Conservation (phyloP, 768 basidiomycete genomes). For the Suillus lakei region DNA sequence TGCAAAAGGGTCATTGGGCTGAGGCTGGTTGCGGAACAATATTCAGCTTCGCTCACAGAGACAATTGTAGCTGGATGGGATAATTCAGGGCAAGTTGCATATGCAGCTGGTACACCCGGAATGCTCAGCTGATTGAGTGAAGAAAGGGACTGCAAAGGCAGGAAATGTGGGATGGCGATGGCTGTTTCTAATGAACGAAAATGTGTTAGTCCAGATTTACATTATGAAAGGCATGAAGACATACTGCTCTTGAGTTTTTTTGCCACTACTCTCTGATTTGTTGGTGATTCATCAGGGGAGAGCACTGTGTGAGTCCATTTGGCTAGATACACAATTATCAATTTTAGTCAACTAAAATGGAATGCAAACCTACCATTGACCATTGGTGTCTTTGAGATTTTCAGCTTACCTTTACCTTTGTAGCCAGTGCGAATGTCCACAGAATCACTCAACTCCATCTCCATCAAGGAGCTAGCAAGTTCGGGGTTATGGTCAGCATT, state of each 20-base stretch:
- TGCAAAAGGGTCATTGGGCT: neutral
- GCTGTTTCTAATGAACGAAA: neutral
- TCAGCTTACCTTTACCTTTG: neutral
- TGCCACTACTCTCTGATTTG: neutral
- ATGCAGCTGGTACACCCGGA: neutral
- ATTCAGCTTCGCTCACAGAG: neutral
- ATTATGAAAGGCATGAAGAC: neutral
- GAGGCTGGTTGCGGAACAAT: neutral
- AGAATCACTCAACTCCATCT: neutral
- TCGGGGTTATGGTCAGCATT: neutral
- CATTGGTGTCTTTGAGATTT: neutral
- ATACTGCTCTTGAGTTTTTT: neutral
- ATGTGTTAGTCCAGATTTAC: neutral
- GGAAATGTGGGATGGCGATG: neutral
- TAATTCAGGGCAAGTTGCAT: neutral
- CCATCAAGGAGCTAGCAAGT: conserved; percentile 1
- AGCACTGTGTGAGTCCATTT: neutral
- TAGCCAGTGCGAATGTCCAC: neutral
- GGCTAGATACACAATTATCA: neutral
- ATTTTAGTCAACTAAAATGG: neutral
- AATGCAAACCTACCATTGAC: neutral
- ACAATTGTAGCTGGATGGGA: neutral
- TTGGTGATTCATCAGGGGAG: neutral
- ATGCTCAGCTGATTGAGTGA: neutral
- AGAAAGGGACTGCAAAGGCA: neutral